Percentiles rank a stretch among this genome's conserved stretches.
These are phyloP conservation scores for Zymoseptoria crescenta DNA, from an alignment of 2,329 filamentous ascomycete species.

Conservation along the genomic window DNA sequence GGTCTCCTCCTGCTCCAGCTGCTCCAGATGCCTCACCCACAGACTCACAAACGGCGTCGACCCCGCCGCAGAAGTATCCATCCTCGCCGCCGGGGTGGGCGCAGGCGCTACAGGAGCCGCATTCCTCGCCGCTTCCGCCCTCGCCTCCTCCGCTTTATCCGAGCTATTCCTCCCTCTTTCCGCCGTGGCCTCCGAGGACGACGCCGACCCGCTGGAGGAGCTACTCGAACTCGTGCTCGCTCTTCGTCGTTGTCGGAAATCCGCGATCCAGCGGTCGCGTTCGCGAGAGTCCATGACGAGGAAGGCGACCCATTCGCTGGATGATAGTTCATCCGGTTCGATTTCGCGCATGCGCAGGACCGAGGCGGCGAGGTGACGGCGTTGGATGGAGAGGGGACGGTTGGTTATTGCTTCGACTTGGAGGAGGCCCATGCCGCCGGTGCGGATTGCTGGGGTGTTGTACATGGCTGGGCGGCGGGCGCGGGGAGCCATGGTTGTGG, in stretches of 20 bases:
- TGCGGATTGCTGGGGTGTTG: conserved; percentile 29
- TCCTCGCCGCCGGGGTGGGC: not conserved
- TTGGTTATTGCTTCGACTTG: conserved; percentile 30
- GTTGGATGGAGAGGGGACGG: conserved; percentile 27
- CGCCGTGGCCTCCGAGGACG: conserved; percentile 7
- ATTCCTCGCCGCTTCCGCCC: conserved; percentile 19
- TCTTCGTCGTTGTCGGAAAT: conserved; percentile 22
- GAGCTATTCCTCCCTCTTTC: conserved; percentile 15
- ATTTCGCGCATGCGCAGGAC: conserved; percentile 30
- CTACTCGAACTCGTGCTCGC: conserved; percentile 20
- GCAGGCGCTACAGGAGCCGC: conserved; percentile 6
- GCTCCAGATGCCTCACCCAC: conserved; percentile 25
- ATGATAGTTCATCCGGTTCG: conserved; percentile 28
- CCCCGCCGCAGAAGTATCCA: conserved; percentile 2
- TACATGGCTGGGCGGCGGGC: conserved; percentile 26
- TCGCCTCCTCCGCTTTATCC: conserved; percentile 27
- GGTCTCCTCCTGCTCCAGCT: conserved; percentile 14
- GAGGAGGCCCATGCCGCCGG: conserved; percentile 28
- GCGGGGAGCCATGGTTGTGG: conserved; percentile 18
- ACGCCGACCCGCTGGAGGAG: conserved; percentile 4
- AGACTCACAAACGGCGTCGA: conserved; percentile 24
- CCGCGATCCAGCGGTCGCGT: conserved; percentile 28
- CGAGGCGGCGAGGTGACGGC: conserved; percentile 27
- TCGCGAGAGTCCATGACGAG: conserved; percentile 28
- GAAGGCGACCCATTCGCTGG: conserved; percentile 29